Base-by-base conservation (phyloP, 106 monocot species). In the Apostasia ramifera region DNA sequence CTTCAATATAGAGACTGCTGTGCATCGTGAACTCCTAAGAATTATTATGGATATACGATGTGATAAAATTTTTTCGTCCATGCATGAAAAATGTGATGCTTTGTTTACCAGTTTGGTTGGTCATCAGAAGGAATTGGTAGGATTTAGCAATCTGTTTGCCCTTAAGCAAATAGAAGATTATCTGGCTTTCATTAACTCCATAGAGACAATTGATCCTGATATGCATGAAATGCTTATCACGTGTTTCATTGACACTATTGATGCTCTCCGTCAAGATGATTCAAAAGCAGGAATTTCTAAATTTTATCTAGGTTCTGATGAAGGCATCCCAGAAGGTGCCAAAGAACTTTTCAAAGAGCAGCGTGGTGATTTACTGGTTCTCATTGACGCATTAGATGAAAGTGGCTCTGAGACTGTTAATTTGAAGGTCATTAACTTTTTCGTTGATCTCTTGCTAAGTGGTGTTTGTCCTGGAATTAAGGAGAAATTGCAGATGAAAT, bases 391-490 rank as follows among this genome's bases (percentile, higher is more conserved):
- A 67, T 74, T 98, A 59, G 87, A 88, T 66, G 85, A 76, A 52
- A 90, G 98, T 65, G 63, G 75, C 59, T 83, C 90, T 45, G 98
- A 87, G 77, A 53, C 73, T 6, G 73, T 90, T 51, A 98, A 87
- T 76, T 59, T 88, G 75, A 90, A 90, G 71, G 90, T 93, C 58
- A 71, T 98, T 5, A 80, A 80, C 59, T 88, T 98, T 40, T 85
- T 88, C 76, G 70, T 77, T 76, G 83, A 88, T 76, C 72, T 98
- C 41, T 55, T 98, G 52, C 55, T 68, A 47, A 50, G 70, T 73
- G 82, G 78, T 26, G 46, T 68, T 73, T 92, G 77, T 8, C 73
- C 87, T 71, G 63, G 65, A 57, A 72, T 98, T 44, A 76, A 74
- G 56, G 80, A 86, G 78, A 79, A 76, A 66, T 4, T 98, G 52